These are phyloP conservation scores for Clitocybe nebularis DNA, from an alignment of 1,284 basidiomycete genomes.

Conservation along the genomic window DNA sequence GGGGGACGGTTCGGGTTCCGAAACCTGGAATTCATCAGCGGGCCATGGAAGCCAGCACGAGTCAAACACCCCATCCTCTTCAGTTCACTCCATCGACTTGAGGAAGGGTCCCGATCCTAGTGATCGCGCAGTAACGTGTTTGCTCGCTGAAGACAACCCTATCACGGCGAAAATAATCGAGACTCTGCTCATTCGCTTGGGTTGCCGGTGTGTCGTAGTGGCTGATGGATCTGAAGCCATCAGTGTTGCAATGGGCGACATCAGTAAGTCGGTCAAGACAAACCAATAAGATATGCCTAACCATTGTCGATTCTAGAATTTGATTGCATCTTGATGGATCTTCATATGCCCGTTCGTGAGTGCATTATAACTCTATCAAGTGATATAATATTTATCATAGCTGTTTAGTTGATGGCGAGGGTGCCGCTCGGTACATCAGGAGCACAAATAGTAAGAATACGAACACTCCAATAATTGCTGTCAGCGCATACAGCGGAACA, in stretches of 20 bases:
- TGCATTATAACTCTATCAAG: slow-evolving; percentile 18
- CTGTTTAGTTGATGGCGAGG: slow-evolving; percentile 79
- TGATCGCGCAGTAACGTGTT: slow-evolving; percentile 82
- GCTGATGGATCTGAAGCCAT: slow-evolving; percentile 96
- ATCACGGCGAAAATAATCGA: slow-evolving; percentile 96
- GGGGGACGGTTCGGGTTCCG: slow-evolving; percentile 73
- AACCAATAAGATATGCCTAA: slow-evolving; percentile 9
- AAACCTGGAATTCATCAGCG: slow-evolving; percentile 63
- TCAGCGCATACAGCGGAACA: slow-evolving; percentile 76
- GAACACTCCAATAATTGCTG: slow-evolving; percentile 86
- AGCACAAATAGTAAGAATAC: slow-evolving; percentile 91
- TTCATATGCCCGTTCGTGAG: slow-evolving; percentile 86
- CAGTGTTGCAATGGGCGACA: slow-evolving; percentile 94
- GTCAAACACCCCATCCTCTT: slow-evolving; percentile 68
- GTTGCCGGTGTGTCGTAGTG: slow-evolving; percentile 91
- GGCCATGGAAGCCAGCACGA: slow-evolving; percentile 46
- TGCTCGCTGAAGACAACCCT: slow-evolving; percentile 97
- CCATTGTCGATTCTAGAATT: slow-evolving; percentile 55
- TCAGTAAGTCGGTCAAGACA: slow-evolving; percentile 58
- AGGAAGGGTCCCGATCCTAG: slow-evolving; percentile 64
- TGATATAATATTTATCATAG: slow-evolving; percentile 15
- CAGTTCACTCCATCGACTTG: slow-evolving; percentile 73
- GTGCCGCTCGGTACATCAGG: slow-evolving; percentile 90
- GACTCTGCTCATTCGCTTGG: slow-evolving; percentile 86
- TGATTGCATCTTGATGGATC: slow-evolving; percentile 86